Evolutionary conservation across 805 yeast genomes (phyloP).

Genomic region (Pichia ethanolica): DNA sequence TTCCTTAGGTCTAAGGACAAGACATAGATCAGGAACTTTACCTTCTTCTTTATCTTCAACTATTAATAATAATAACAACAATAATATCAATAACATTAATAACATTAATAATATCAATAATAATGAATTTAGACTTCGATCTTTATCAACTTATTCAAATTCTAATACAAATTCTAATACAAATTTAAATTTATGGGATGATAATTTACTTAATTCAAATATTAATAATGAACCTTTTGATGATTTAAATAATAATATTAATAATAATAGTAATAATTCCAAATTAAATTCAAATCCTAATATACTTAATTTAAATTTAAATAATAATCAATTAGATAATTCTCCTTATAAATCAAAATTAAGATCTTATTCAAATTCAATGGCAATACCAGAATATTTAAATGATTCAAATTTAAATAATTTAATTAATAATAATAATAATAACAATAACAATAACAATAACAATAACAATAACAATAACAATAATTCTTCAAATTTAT

Average conservation of each 20-base stretch:
- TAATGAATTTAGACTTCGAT: background rate
- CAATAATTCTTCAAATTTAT: conserved; percentile 2
- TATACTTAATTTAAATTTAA: background rate
- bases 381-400: conserved; percentile 19
- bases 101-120: background rate
- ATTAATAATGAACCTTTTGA: conserved; percentile 17
- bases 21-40: conserved; percentile 74
- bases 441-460: background rate
- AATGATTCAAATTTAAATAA: conserved; percentile 9
- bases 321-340: background rate
- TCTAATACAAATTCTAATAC: background rate
- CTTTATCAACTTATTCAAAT: background rate
- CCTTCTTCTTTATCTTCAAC: conserved; percentile 36
- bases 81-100: conserved; percentile 7
- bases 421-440: background rate
- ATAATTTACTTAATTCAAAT: background rate
- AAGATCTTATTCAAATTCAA: conserved; percentile 39
- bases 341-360: conserved; percentile 23
- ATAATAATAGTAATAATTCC: conserved; percentile 3
- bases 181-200: background rate
- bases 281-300: conserved; percentile 8
- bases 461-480: background rate
- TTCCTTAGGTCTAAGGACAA: conserved; percentile 34
- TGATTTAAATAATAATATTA: background rate
- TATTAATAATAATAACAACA: conserved; percentile 7